Conservation (phyloP, 2,329 filamentous ascomycete genomes). For the Dactylellina haptotyla region DNA sequence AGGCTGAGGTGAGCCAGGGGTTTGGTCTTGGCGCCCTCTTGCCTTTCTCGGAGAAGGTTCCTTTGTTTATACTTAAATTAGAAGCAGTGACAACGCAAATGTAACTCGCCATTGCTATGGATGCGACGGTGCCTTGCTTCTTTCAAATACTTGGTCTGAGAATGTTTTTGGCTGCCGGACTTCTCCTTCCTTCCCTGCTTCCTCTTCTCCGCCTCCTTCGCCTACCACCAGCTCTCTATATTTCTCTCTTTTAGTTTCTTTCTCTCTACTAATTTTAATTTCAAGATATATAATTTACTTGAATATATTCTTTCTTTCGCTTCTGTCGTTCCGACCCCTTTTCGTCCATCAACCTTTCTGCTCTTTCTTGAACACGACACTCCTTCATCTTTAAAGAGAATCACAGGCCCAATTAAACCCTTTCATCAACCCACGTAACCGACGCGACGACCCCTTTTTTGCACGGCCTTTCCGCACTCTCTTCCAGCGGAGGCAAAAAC, state of each 20-base stretch:
- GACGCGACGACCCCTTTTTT: background rate
- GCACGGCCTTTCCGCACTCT: background rate
- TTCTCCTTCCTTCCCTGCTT: background rate
- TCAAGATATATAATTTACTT: background rate
- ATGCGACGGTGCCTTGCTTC: background rate
- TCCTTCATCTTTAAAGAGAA: background rate
- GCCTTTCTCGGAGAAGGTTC: no score
- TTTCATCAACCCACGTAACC: no score
- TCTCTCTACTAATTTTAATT: background rate
- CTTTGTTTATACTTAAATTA: conserved; percentile 24
- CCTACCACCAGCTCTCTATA: background rate
- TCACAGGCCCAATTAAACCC: background rate
- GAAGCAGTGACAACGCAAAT: conserved; percentile 14
- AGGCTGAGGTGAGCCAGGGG: no score
- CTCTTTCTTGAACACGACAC: background rate
- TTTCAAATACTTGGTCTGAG: background rate
- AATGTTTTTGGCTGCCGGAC: no score
- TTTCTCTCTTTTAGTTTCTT: background rate
- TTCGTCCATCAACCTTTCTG: background rate
- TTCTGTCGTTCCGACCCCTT: background rate
- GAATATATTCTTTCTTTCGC: background rate
- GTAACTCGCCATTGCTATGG: conserved; percentile 21
- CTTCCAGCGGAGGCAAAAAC: no score
- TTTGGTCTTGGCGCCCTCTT: conserved; percentile 23
- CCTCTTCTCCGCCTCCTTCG: background rate